Evolutionary conservation across 352 stramenopile genomes (phyloP), one percentile per base, ranked within the genome.

Genomic region (Achlya hypogyna): DNA sequence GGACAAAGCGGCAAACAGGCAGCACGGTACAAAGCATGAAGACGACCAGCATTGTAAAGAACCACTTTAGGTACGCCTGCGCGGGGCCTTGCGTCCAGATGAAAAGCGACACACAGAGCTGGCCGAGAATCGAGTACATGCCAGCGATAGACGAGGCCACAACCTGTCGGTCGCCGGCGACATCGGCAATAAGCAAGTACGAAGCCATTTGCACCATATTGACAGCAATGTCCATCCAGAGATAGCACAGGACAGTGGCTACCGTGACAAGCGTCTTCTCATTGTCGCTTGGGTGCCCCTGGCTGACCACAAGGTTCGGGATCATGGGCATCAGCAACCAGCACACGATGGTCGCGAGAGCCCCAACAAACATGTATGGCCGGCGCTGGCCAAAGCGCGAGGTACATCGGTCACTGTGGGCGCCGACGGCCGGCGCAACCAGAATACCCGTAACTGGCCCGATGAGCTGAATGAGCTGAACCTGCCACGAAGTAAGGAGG

Each of bases 161-260:
- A 4, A 81, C 89, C 63, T 90, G 81, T 5, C 81, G 78, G 14
- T 88, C 78, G 5, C 81, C 83, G 1, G 81, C 83, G 60, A 91
- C 89, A 58, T 92, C 81, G 0, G 80, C 75, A 43, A 90, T 87
- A 60, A 92, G 78, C 40, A 90, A 71, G 47, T 88, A 82, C 9
- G 79, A 79, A 0, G 81, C 81, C 5, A 79, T 89, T 72, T 90
- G 81, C 47, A 92, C 81, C 22, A 88, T 76, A 70, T 92, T 92
- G 32, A 89, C 81, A 0, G 83, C 89, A 38, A 90, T 72, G 52
- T 92, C 83, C 83, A 92, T 92, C 81, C 81, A 92, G 27, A 79
- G 83, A 72, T 92, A 92, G 71, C 88, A 89, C 25, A 89, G 14
- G 43, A 92, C 75, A 28, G 79, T 88, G 62, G 89, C 69, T 42